These are phyloP conservation scores for Magnaporthiopsis incrustans DNA, from an alignment of 2,329 filamentous ascomycete genomes.

Conservation along the genomic window DNA sequence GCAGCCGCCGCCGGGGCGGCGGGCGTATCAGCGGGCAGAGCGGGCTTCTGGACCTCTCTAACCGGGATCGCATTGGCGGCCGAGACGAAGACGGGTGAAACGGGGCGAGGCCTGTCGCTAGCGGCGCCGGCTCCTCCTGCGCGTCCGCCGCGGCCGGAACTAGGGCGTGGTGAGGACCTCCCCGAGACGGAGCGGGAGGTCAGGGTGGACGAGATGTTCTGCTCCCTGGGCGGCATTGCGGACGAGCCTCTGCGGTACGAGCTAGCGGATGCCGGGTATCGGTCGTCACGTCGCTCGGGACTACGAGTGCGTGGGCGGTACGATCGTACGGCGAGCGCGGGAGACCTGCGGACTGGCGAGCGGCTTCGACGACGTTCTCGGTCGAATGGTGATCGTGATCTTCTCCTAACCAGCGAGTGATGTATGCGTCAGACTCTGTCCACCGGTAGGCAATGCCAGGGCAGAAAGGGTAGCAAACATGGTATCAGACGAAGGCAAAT, in stretches of 20 bases:
- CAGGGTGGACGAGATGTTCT: slow-evolving; percentile 39
- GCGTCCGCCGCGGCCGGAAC: slow-evolving; percentile 28
- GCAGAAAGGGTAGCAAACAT: not conserved
- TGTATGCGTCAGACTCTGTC: not conserved
- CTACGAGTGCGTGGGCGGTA: slow-evolving; percentile 48
- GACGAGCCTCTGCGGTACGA: not conserved
- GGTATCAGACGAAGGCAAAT: not conserved
- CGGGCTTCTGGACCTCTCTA: slow-evolving; percentile 7
- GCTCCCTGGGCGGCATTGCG: slow-evolving; percentile 6
- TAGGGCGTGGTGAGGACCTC: slow-evolving; percentile 44
- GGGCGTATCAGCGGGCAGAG: slow-evolving; percentile 11
- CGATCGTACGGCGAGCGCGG: slow-evolving; percentile 29
- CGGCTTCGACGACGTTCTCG: slow-evolving; percentile 35
- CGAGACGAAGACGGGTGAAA: slow-evolving; percentile 21
- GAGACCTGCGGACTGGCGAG: slow-evolving; percentile 26
- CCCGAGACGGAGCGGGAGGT: slow-evolving; percentile 43
- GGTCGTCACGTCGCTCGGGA: slow-evolving; percentile 38
- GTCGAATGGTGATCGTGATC: slow-evolving; percentile 46
- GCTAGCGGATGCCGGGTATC: slow-evolving; percentile 16
- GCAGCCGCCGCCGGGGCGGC: slow-evolving; percentile 14
- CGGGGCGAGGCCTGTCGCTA: slow-evolving; percentile 39
- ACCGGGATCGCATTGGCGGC: slow-evolving; percentile 10
- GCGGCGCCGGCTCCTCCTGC: not conserved
- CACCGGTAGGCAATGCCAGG: not conserved
- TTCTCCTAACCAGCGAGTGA: slow-evolving; percentile 28